Evolutionary conservation across 1,284 basidiomycete species (phyloP), one percentile per base, ranked within the genome.

Genomic region (Butyriboletus appendiculatus): DNA sequence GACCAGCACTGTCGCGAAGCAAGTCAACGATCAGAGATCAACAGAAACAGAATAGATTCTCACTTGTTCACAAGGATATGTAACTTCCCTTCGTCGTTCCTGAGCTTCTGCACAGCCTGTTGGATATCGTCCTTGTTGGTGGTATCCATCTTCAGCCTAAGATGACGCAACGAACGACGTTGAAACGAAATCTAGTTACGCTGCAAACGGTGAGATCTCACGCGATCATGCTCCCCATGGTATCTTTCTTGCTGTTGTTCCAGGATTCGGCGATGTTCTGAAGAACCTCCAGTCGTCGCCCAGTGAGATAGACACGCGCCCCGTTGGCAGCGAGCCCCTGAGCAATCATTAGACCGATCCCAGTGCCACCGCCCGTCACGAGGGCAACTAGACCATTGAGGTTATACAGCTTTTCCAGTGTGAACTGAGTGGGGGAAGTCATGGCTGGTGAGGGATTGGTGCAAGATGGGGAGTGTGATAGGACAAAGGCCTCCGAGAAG

Each of bases 41-140:
- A 40, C 38, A 22, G 32, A 38, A 40, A 15, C 22, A 35, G 0
- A 18, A 18, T 11, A 32, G 10, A 30, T 37, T 59, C 80, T 42
- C 58, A 92, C 89, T 92, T 92, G 73, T 92, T 92, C 41, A 92
- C 82, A 2, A 93, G 78, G 43, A 92, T 80, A 63, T 93, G 88
- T 26, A 93, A 69, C 61, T 79, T 87, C 24, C 88, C 87, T 50
- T 92, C 87, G 14, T 60, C 59, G 6, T 49, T 45, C 26, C n/a
- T 45, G 40, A 71, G 55, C 58, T 74, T 77, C 41, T 78, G 70
- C 53, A 82, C 76, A 42, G 88, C 80, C 11, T 71, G 73, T 42
- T 74, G 59, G 53, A 93, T 90, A 56, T 86, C 88, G 30, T 80
- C 75, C 62, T 87, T 88, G 64, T 80, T 74, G 0, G 86, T 89